A percentile compares a stretch with the other conserved stretches of the same genome.
Evolutionary conservation across 2,329 filamentous ascomycete species (phyloP).

Genomic region (Magnaporthiopsis poae): DNA sequence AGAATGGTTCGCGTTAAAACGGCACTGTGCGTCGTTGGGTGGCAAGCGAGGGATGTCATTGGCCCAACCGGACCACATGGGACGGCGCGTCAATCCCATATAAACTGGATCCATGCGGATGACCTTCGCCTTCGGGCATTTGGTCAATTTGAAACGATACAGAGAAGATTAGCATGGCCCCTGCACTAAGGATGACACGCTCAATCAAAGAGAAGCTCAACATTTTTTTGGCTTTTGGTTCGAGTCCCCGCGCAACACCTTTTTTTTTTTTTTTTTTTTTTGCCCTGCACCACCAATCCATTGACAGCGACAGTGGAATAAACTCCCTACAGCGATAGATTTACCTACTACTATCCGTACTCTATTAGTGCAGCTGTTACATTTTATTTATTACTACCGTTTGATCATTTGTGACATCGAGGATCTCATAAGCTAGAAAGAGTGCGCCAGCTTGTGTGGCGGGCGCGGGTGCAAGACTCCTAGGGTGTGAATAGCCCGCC

Average conservation of each 20-base stretch:
- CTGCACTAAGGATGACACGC: conserved; percentile 84
- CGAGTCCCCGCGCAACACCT: neutral
- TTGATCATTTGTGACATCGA: too few species aligned
- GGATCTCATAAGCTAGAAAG: too few species aligned
- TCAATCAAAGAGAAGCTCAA: conserved; percentile 55
- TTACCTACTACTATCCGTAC: too few species aligned
- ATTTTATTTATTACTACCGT: too few species aligned
- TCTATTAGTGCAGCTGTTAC: too few species aligned
- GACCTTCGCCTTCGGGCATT: conserved; percentile 19
- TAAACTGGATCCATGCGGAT: neutral
- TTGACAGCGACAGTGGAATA: neutral
- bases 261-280: neutral
- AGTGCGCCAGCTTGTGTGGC: too few species aligned
- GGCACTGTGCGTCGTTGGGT: neutral
- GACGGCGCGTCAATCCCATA: neutral
- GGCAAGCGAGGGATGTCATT: neutral
- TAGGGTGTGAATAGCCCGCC: too few species aligned
- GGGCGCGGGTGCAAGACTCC: too few species aligned
- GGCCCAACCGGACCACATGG: neutral
- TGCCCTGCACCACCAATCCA: too few species aligned
- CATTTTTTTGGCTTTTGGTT: conserved; percentile 39
- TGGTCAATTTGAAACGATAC: conserved; percentile 21
- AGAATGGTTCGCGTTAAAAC: neutral
- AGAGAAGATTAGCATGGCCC: conserved; percentile 21
- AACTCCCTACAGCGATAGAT: too few species aligned